These are phyloP conservation scores for Psilocybe cubensis DNA, from an alignment of 768 basidiomycete species.

Conservation along the genomic window DNA sequence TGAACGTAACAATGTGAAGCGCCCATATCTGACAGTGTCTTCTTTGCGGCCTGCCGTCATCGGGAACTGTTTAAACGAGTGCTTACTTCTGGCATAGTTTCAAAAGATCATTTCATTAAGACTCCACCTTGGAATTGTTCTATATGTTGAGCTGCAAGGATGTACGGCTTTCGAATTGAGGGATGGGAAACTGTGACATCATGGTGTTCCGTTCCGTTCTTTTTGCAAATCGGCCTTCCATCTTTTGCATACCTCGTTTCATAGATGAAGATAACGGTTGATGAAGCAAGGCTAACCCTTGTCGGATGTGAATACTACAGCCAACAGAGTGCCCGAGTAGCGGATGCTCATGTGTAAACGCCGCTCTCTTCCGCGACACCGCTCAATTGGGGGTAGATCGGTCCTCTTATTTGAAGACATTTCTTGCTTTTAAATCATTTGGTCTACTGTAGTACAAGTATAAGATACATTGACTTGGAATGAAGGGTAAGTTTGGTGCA, in stretches of 20 bases:
- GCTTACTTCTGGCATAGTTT: too few relatives aligned
- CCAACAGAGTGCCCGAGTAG: background rate
- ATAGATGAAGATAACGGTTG: background rate
- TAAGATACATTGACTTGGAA: background rate
- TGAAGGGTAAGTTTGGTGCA: background rate
- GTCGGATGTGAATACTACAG: background rate
- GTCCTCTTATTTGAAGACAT: background rate
- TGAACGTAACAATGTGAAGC: too few relatives aligned
- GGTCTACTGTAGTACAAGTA: background rate
- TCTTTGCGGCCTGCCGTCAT: too few relatives aligned
- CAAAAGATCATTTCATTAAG: too few relatives aligned
- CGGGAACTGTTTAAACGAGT: too few relatives aligned
- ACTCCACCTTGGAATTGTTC: too few relatives aligned
- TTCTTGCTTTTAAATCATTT: background rate
- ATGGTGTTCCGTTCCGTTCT: conserved; percentile 4
- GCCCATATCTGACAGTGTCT: too few relatives aligned
- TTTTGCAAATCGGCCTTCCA: background rate
- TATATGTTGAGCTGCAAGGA: background rate
- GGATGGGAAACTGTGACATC: background rate
- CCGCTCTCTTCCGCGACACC: conserved; percentile 7
- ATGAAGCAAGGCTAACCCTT: background rate
- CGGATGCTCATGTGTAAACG: conserved; percentile 1
- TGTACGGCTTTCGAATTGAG: background rate
- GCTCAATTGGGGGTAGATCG: conserved; percentile 4
- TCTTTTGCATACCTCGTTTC: background rate